Base-by-base conservation (phyloP, 306 rosid species). In the Morella rubra region DNA sequence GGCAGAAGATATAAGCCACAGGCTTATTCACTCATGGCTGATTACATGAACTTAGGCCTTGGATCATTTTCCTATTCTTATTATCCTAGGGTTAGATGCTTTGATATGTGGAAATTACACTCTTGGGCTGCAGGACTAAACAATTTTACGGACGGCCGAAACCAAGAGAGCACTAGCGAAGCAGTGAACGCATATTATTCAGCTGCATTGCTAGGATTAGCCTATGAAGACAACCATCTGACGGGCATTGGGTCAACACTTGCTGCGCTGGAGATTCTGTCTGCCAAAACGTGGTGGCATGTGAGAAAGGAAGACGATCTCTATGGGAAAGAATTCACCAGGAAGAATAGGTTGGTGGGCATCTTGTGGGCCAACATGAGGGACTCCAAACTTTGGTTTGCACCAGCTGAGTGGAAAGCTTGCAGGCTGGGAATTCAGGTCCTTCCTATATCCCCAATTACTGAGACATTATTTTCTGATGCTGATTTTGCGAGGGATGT, bases 41-140 rank as follows among this genome's bases (percentile, higher is more conserved):
- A 91, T 81, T 92, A 74, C 56, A 85, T 89, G 88, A 94, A 12
- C 75, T 62, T 91, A 50, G 81, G 92, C 40, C 58, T 85, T 62
- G 74, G 83, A 37, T 51, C 85, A 4, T 82, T 67, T 51, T 72
- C 84, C 0, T 65, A 72, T 49, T 84, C 90, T 0, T 65, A 8
- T 46, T 87, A 84, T 79, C 83, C 91, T 2, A 87, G 83, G 7
- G 66, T 84, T 65, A 82, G 91, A 79, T 65, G 91, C 82, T 94
- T 94, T 8, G 97, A 91, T 77, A 77, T 82, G 41, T 91, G 83
- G 70, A 90, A 88, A 53, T 78, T 89, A 76, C 97, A 94, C 65
- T 94, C 97, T 0, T 91, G 98, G 98, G 96, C 97, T 8, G 79
- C 91, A 24, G 88, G 91, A 76, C 87, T 27, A 79, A 84, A 81